Evolutionary conservation across 2,329 filamentous ascomycete genomes (phyloP).

Genomic region (Cladosporium sp.): DNA sequence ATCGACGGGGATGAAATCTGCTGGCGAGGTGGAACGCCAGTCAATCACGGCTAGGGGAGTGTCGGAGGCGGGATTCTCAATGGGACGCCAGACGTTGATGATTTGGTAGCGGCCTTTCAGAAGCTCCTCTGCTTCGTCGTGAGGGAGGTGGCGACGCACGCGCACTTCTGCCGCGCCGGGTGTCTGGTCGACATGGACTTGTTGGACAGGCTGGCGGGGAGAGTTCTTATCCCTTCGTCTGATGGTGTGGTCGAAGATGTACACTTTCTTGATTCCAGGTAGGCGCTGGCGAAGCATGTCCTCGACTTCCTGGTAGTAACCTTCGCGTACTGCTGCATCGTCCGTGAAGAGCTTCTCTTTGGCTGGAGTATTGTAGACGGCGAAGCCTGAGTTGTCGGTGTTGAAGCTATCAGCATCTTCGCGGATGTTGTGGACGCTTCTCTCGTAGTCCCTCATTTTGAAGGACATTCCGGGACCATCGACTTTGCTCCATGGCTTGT

Average conservation of each 20-base stretch:
- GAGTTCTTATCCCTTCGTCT: constrained; percentile 51
- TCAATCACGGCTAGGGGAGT: constrained; percentile 66
- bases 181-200: constrained; percentile 69
- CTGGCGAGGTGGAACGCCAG: constrained; percentile 52
- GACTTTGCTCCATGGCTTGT: constrained; percentile 61
- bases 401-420: constrained; percentile 47
- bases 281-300: constrained; percentile 51
- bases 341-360: constrained; percentile 53
- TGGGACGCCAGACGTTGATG: constrained; percentile 68
- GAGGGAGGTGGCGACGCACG: constrained; percentile 56
- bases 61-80: constrained; percentile 58
- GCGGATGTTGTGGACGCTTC: constrained; percentile 53
- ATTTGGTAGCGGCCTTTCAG: constrained; percentile 58
- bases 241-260: constrained; percentile 71
- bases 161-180: constrained; percentile 56
- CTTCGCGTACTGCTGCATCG: constrained; percentile 49
- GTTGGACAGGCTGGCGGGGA: constrained; percentile 61
- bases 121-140: constrained; percentile 52
- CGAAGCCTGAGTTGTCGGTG: constrained; percentile 56
- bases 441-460: constrained; percentile 41
- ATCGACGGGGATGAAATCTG: constrained; percentile 57
- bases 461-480: constrained; percentile 56
- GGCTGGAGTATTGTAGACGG: constrained; percentile 49
- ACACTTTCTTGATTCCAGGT: constrained; percentile 54
- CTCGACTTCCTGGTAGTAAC: constrained; percentile 61